Percentiles rank a stretch among this genome's conserved stretches.
Conservation (phyloP, 2,329 filamentous ascomycete species). For the Acephala macrosclerotiorum region DNA sequence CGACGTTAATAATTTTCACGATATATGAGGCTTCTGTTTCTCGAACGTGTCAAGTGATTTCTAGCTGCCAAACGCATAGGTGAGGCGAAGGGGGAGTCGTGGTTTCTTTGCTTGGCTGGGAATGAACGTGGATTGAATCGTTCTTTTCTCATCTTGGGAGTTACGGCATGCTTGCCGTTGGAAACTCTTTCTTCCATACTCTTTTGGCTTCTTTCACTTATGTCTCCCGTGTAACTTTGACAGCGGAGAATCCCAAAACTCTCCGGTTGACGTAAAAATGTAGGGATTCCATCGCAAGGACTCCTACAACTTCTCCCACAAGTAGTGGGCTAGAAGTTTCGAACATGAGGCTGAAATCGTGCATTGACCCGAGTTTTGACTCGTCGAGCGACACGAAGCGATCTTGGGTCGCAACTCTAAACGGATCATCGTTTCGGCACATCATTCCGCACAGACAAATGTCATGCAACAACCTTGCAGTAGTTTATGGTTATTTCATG, state of each 20-base stretch:
- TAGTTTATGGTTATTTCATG: conserved; percentile 1
- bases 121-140: background rate
- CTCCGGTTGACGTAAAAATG: background rate
- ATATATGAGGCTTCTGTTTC: background rate
- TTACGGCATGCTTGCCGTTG: background rate
- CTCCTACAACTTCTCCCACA: background rate
- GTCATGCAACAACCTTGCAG: conserved; percentile 4
- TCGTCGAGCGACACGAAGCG: background rate
- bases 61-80: background rate
- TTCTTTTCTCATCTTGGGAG: background rate
- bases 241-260: background rate
- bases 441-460: conserved; percentile 11
- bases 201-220: background rate
- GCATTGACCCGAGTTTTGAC: background rate
- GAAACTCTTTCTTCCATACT: background rate
- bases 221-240: background rate
- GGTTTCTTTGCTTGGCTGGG: background rate
- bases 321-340: background rate
- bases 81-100: background rate
- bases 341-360: background rate
- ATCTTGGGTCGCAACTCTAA: conserved; percentile 2
- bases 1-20: conserved; percentile 36
- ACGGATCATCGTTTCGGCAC: conserved; percentile 10
- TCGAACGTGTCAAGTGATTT: background rate
- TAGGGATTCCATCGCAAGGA: background rate